Conservation (phyloP, 306 rosid genomes). For the Astragalus glycyphyllos region DNA sequence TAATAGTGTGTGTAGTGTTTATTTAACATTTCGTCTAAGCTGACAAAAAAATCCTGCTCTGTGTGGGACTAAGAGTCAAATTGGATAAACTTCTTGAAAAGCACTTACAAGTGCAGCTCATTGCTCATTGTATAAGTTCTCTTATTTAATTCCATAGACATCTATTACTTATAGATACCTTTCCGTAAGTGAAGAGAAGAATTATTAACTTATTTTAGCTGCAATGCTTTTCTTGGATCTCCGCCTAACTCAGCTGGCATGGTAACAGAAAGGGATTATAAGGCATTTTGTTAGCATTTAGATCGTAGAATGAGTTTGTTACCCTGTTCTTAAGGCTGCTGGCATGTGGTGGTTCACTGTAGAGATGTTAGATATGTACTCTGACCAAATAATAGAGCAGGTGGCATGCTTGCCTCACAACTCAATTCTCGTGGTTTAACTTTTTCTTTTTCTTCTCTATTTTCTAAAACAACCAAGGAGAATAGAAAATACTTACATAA, state of each 20-base stretch:
- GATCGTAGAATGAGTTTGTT: constrained; percentile 21
- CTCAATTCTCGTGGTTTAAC: constrained; percentile 30
- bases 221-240: background rate
- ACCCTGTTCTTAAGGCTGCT: constrained; percentile 15
- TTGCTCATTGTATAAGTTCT: background rate
- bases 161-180: background rate
- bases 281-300: constrained; percentile 18
- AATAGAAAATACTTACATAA: background rate
- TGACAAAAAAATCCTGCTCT: background rate
- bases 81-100: background rate
- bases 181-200: background rate
- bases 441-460: constrained; percentile 17
- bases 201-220: background rate
- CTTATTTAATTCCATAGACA: background rate
- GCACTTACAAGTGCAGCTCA: background rate
- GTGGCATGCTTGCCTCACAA: constrained; percentile 36
- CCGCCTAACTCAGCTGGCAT: background rate
- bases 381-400: constrained; percentile 18
- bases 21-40: too few species aligned
- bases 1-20: too few species aligned
- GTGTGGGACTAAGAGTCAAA: background rate
- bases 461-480: constrained; percentile 31
- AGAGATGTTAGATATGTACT: constrained; percentile 32
- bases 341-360: constrained; percentile 3
- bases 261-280: constrained; percentile 24